Percentiles rank a stretch among this genome's conserved stretches.
phyloP scores from a whole-genome alignment of 306 rosid species.

The Glycine tomentella region DNA sequence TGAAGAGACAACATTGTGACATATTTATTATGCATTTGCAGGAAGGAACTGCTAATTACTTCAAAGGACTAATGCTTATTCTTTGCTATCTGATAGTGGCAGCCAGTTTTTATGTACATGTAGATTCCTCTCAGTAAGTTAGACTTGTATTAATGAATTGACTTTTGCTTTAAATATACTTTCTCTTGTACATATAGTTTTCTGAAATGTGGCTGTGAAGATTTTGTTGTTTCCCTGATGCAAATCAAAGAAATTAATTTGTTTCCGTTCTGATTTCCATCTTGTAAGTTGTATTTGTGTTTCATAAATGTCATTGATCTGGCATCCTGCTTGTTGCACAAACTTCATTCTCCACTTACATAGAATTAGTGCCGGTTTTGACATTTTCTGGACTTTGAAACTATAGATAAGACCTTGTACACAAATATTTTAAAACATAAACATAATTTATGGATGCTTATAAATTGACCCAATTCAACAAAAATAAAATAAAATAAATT shows the following conservation, averaged over 20 bases:
- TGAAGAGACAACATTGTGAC: not conserved
- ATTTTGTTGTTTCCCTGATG: slow-evolving; percentile 18
- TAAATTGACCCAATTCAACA: no score
- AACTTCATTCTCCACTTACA: not conserved
- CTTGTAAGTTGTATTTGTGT: slow-evolving; percentile 12
- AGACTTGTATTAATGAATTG: not conserved
- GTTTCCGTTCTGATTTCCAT: not conserved
- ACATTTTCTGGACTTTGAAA: no score
- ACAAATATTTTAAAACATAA: no score
- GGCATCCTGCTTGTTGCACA: not conserved
- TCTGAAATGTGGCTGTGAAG: slow-evolving; percentile 21
- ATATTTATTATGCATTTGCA: slow-evolving; percentile 52
- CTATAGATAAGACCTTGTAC: no score
- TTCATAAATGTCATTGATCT: not conserved
- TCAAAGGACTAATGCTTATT: slow-evolving; percentile 83
- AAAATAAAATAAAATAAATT: no score
- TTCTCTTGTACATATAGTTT: slow-evolving; percentile 5
- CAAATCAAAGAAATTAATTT: slow-evolving; percentile 17
- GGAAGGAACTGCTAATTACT: slow-evolving; percentile 87
- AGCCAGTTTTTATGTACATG: slow-evolving; percentile 84
- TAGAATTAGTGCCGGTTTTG: not conserved
- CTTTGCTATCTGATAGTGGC: slow-evolving; percentile 85
- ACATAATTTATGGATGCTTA: no score
- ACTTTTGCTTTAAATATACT: not conserved
- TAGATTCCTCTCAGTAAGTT: slow-evolving; percentile 57